Evolutionary conservation across 2,329 filamentous ascomycete species (phyloP), one percentile per base, ranked within the genome.

Genomic region (Penicillium sp.): DNA sequence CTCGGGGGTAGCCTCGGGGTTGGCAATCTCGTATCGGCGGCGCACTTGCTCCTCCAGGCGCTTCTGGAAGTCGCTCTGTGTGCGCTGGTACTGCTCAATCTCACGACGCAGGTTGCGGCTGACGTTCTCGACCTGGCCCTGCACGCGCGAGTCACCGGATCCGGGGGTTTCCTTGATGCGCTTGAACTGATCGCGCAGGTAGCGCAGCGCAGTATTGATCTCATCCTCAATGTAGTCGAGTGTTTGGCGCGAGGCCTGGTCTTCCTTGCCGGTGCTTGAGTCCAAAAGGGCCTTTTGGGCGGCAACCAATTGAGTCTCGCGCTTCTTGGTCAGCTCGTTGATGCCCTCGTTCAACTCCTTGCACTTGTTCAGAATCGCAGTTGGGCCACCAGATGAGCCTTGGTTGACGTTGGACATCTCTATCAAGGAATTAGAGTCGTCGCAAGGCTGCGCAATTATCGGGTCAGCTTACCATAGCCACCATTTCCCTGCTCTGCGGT

Each of bases 21-120:
- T 85, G 55, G 94, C 93, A 72, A 97, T 97, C 58, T 89, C 85
- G 77, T 96, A 96, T 74, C 97, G 92, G 55, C 94, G 86, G 64
- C 87, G 89, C 78, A 96, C 90, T 76, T 96, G 91, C 49, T 91
- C 89, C 73, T 90, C 84, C 33, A 91, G 86, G 66, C 89, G 87
- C 76, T 89, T 89, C 71, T 89, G 86, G 82, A 93, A 96, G 23
- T 87, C 83, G 1, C 85, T 85, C 76, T 97, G 93, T 55, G 91
- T 82, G 64, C 86, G 83, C 76, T 94, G 91, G 80, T 93, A 97
- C 61, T 86, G 80, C 66, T 90, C 85, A 74, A 96, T 93, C 59
- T 90, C 90, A 44, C 83, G 80, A 79, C 93, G 93, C 66, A 97
- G 82, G 56, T 88, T 85, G 52, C 89, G 85, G 74, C 96, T 90